Evolutionary conservation across 257 asterid genomes (phyloP).

Genomic region (Eustoma russellianum): DNA sequence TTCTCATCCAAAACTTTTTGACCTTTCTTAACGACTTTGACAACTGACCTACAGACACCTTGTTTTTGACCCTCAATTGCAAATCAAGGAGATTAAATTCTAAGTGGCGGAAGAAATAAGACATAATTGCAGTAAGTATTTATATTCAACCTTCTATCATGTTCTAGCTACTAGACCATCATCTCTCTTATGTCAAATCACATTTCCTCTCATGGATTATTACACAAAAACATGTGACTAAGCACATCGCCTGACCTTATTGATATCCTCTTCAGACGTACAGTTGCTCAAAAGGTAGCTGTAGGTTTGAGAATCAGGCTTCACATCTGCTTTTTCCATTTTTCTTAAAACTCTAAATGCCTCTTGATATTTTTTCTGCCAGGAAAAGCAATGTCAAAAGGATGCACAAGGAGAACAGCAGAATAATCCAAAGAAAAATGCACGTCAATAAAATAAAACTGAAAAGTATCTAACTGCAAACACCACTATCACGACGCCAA

Average conservation of each 20-base stretch:
- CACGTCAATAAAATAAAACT: neutral
- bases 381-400: conserved; percentile 21
- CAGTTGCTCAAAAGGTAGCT: conserved; percentile 63
- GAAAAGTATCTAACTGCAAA: neutral
- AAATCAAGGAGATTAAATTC: no score
- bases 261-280: conserved; percentile 49
- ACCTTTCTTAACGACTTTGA: no score
- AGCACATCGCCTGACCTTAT: conserved; percentile 36
- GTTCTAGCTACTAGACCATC: neutral
- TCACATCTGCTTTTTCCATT: conserved; percentile 73
- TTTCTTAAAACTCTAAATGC: conserved; percentile 57
- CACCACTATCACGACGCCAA: neutral
- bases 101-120: no score
- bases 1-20: no score
- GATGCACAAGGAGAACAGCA: neutral
- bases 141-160: neutral
- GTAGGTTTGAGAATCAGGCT: conserved; percentile 72
- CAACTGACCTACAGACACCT: no score
- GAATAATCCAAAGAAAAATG: conserved; percentile 12
- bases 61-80: no score
- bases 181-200: neutral
- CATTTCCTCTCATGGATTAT: no score
- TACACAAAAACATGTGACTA: neutral
- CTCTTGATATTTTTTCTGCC: conserved; percentile 55
- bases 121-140: no score